Evolutionary conservation across 1,284 basidiomycete genomes (phyloP), one percentile per base, ranked within the genome.

Genomic region (Takashimella koratensis): DNA sequence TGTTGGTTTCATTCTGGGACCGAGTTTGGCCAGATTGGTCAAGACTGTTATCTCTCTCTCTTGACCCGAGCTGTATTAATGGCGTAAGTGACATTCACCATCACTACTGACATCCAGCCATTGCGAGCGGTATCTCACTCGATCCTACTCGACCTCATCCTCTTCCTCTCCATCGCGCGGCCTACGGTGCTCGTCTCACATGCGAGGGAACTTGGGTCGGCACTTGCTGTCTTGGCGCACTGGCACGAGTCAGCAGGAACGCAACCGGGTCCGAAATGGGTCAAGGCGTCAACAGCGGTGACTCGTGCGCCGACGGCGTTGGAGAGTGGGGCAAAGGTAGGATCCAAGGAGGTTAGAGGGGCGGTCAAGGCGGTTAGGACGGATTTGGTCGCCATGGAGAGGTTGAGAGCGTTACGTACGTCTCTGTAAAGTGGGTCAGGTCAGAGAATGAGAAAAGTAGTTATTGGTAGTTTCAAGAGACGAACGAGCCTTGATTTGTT

Each of bases 11-110:
- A 0, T 62, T 70, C 16, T 73, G 68, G 69, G 53, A 45, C 20
- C 57, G 67, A 21, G 58, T 70, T n/a, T 69, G 70, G 67, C 67
- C 72, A 1, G 70, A 74, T 46, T 70, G 66, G 67, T 57, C 58
- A 26, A 52, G 70, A 11, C 52, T 73, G 2, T 45, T 74, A 13
- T 43, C 54, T 1, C 49, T 70, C 2, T 64, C 67, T 2, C 21
- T 67, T 1, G 60, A 66, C 12, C 26, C 51, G 5, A 54, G 43
- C 1, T 68, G 67, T 47, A 30, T 67, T 41, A 74, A 72, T 47
- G 54, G 45, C 16, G 67, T 70, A 41, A 63, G 69, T 47, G 12
- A 1, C 43, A 20, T 22, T 39, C 27, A 40, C 21, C 2, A 2
- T 24, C n/a, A n/a, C n/a, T n/a, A n/a, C n/a, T n/a, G n/a, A n/a